These are phyloP conservation scores for Lolium perenne DNA, from an alignment of 176 grass and related monocot genomes.

Conservation along the genomic window DNA sequence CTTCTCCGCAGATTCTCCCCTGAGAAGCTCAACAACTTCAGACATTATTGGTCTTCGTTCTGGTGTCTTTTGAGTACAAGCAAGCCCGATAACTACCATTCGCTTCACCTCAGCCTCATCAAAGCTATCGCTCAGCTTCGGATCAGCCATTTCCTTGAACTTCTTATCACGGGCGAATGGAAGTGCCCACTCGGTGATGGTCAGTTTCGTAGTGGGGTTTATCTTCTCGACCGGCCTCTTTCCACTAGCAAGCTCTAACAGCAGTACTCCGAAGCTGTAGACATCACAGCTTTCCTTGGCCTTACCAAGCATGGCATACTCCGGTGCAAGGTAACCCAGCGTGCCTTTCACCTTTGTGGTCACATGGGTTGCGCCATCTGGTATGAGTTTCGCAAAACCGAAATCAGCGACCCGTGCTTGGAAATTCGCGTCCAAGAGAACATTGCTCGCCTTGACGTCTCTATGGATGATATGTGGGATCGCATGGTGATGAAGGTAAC, in stretches of 20 bases:
- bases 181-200: constrained; percentile 73
- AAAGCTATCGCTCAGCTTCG: constrained; percentile 61
- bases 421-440: constrained; percentile 74
- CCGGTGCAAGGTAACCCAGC: constrained; percentile 86
- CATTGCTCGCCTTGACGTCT: constrained; percentile 89
- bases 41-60: constrained; percentile 80
- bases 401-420: constrained; percentile 80
- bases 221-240: constrained; percentile 80
- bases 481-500: constrained; percentile 82
- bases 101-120: constrained; percentile 70
- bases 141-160: constrained; percentile 81
- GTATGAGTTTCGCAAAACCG: constrained; percentile 89
- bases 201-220: constrained; percentile 61
- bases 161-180: constrained; percentile 58
- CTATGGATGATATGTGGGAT: constrained; percentile 86
- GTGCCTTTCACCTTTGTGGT: constrained; percentile 97
- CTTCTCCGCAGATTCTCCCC: constrained; percentile 75
- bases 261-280: constrained; percentile 80
- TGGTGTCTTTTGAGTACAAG: constrained; percentile 62
- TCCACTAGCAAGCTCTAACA: constrained; percentile 78
- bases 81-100: constrained; percentile 70
- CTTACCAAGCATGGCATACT: constrained; percentile 94
- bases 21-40: constrained; percentile 77
- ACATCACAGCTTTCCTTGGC: constrained; percentile 84
- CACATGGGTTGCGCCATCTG: constrained; percentile 87